These are phyloP conservation scores for Plantago major DNA, from an alignment of 257 asterid genomes.

Conservation along the genomic window DNA sequence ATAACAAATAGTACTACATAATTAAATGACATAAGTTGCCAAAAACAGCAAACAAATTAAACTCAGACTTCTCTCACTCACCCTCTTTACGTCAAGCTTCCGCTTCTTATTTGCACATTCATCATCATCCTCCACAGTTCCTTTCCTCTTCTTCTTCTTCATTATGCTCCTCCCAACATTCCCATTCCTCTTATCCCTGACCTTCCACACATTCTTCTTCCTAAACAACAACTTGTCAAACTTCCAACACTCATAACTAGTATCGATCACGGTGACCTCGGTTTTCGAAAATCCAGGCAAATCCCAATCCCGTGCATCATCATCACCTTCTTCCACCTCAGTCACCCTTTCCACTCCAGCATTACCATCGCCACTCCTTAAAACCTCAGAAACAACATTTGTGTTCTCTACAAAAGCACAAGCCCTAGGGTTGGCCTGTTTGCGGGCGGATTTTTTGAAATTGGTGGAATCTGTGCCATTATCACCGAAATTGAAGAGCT, in stretches of 20 bases:
- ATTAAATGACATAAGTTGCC: conserved; percentile 35
- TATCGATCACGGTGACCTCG: conserved; percentile 83
- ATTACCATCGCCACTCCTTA: conserved; percentile 35
- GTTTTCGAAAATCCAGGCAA: conserved; percentile 70
- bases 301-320: conserved; percentile 31
- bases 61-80: conserved; percentile 21
- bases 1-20: conserved; percentile 5
- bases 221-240: conserved; percentile 76
- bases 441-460: conserved; percentile 49
- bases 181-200: conserved; percentile 58
- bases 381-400: conserved; percentile 20
- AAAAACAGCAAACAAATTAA: conserved; percentile 19
- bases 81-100: conserved; percentile 33
- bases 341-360: conserved; percentile 41
- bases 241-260: conserved; percentile 80
- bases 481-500: conserved; percentile 74
- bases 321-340: conserved; percentile 28
- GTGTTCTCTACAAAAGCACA: conserved; percentile 25
- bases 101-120: conserved; percentile 36
- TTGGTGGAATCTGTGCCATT: conserved; percentile 18
- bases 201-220: conserved; percentile 84
- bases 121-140: conserved; percentile 5
- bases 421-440: conserved; percentile 67
- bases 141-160: conserved; percentile 45
- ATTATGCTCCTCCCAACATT: conserved; percentile 28